These are phyloP conservation scores for Tylopilus intermedius DNA, from an alignment of 768 basidiomycete species.

Conservation along the genomic window DNA sequence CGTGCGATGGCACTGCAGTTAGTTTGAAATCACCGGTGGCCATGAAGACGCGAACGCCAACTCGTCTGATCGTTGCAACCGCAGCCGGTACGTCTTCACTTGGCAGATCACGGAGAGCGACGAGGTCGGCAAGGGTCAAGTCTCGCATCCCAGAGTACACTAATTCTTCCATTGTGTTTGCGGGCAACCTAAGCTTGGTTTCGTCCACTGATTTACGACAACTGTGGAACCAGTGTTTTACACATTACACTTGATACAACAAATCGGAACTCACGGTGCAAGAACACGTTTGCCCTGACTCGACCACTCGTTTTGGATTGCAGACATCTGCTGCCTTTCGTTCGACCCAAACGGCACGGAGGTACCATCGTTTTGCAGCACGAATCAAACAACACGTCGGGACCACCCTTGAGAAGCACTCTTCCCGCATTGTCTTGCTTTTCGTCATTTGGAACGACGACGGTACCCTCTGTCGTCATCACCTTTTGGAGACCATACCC, in stretches of 20 bases:
- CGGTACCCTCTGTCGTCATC: slow-evolving; percentile 89
- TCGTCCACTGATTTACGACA: slow-evolving; percentile 29
- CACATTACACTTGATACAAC: neutral
- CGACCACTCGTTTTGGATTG: no score
- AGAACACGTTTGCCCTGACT: slow-evolving; percentile 13
- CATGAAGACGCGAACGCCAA: no score
- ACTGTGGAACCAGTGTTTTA: slow-evolving; percentile 4
- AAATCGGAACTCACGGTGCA: slow-evolving; percentile 29
- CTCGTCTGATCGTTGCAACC: slow-evolving; percentile 20
- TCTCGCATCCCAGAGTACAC: slow-evolving; percentile 34
- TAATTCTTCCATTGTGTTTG: slow-evolving; percentile 34
- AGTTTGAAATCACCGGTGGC: no score
- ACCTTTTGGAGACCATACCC: slow-evolving; percentile 95
- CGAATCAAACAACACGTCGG: slow-evolving; percentile 45
- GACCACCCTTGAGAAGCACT: slow-evolving; percentile 28
- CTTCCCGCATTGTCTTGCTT: no score
- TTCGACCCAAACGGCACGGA: no score
- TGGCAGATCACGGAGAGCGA: slow-evolving; percentile 54
- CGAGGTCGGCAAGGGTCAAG: slow-evolving; percentile 46
- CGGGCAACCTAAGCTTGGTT: slow-evolving; percentile 16
- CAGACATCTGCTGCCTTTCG: no score
- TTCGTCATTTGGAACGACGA: no score
- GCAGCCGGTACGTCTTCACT: slow-evolving; percentile 46
- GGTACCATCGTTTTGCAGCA: slow-evolving; percentile 30
- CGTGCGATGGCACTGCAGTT: no score